Evolutionary conservation across 495 filamentous ascomycete genomes (phyloP).

Genomic region (Haplographium delicatum): DNA sequence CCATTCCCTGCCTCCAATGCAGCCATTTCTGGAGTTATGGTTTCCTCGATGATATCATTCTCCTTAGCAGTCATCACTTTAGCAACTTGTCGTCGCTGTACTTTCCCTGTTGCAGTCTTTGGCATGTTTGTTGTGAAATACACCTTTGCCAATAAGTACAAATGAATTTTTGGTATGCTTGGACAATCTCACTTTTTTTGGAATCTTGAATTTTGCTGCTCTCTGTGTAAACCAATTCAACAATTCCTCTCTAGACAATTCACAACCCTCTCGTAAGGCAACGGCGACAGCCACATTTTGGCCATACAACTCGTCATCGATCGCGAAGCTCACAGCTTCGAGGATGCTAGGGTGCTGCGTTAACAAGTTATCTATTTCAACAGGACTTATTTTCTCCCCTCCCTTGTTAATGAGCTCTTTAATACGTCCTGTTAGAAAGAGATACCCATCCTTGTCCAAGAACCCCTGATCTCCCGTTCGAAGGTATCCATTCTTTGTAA

Average conservation of each 20-base stretch:
- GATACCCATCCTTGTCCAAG: conserved; percentile 63
- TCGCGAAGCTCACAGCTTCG: conserved; percentile 75
- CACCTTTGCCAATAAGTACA: neutral
- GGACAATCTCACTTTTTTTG: conserved; percentile 54
- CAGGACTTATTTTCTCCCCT: conserved; percentile 74
- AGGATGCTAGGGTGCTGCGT: conserved; percentile 58
- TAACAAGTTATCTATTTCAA: conserved; percentile 69
- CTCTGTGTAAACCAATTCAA: conserved; percentile 57
- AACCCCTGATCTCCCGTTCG: conserved; percentile 78
- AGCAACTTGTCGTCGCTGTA: conserved; percentile 72
- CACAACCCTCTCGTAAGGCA: conserved; percentile 57
- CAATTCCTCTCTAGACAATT: conserved; percentile 49
- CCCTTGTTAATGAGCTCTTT: conserved; percentile 84
- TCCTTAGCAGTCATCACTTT: conserved; percentile 59
- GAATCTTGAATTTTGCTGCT: conserved; percentile 73
- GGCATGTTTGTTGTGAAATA: conserved; percentile 74
- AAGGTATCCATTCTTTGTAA: conserved; percentile 65
- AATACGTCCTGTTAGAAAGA: conserved; percentile 70
- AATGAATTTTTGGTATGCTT: neutral
- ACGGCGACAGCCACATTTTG: conserved; percentile 74
- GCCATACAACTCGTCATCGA: conserved; percentile 68
- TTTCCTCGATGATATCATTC: too few species aligned
- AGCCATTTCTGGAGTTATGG: too few species aligned
- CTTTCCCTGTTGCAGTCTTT: conserved; percentile 81
- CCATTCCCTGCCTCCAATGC: too few species aligned